Evolutionary conservation across 2,329 filamentous ascomycete species (phyloP), one percentile per base, ranked within the genome.

Genomic region (Ilyonectria robusta): DNA sequence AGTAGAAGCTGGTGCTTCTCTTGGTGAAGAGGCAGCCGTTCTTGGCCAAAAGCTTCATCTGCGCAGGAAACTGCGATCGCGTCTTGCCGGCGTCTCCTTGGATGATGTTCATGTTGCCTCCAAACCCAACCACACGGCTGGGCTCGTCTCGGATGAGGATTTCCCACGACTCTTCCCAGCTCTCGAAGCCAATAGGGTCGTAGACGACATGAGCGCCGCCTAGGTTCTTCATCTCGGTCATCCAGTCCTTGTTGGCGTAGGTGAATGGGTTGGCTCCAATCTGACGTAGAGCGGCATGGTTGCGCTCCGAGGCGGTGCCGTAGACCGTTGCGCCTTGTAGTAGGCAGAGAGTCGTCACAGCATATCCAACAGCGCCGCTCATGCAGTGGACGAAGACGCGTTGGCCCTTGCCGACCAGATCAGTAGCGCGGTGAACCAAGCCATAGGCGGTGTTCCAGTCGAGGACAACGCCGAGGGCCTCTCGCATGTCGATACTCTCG

Each of bases 331-430:
- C 85, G 23, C 85, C 85, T 51, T 80, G 76, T 5, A 82, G 73
- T 56, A 80, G 78, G 68, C 81, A 82, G 4, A 87, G 76, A 1
- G 75, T 78, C 76, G 84, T 80, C 23, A 82, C 46, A 0, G 81
- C 84, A 59, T 78, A 82, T 19, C 85, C 85, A 1, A 87, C 84
- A 8, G 85, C 84, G 33, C 85, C 85, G 67, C 84, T 86, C 26
- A 86, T 75, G 40, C 85, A 84, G 72, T 87, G 85, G 19, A 87
- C 75, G 70, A 87, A 87, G 50, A 87, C 84, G 23, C 81, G 80
- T 61, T 85, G 80, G 33, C 84, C 84, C 31, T 77, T 75, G 1
- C 74, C 55, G 2, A 87, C 82, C 35, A 72, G 59, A 21, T 81
- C 78, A 3, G 83, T 83, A 2, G 68, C 70, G 44, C 76, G 80